Percentiles rank a stretch among this genome's conserved stretches.
These are phyloP conservation scores for Fusarium kyushuense DNA, from an alignment of 2,329 filamentous ascomycete genomes.

Conservation along the genomic window DNA sequence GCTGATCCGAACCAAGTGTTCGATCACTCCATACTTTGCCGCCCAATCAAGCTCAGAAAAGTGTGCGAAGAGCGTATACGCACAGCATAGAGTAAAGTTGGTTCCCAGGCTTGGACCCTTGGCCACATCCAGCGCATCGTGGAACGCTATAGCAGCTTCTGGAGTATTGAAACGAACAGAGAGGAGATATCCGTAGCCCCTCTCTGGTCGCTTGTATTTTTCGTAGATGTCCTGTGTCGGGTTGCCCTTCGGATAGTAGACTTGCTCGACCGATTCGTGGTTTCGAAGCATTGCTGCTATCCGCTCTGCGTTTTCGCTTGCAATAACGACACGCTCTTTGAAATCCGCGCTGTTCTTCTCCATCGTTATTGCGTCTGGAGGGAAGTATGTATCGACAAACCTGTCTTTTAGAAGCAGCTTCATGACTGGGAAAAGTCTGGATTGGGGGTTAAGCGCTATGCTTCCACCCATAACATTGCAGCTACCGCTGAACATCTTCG, in stretches of 20 bases:
- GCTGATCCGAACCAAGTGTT: slow-evolving; percentile 58
- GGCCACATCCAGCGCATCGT: slow-evolving; percentile 61
- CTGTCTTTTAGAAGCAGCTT: slow-evolving; percentile 33
- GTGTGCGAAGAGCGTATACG: slow-evolving; percentile 58
- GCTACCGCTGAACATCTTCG: slow-evolving; percentile 67
- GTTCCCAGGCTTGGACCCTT: slow-evolving; percentile 65
- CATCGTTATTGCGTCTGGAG: slow-evolving; percentile 47
- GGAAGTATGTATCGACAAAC: slow-evolving; percentile 43
- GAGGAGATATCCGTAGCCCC: slow-evolving; percentile 65
- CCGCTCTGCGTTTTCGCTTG: slow-evolving; percentile 45
- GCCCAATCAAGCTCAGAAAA: slow-evolving; percentile 54
- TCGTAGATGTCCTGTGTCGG: slow-evolving; percentile 52
- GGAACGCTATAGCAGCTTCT: slow-evolving; percentile 58
- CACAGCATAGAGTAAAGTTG: slow-evolving; percentile 59
- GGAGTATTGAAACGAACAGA: slow-evolving; percentile 60
- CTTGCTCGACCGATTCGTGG: slow-evolving; percentile 42
- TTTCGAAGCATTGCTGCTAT: slow-evolving; percentile 46
- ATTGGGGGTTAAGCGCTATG: slow-evolving; percentile 58
- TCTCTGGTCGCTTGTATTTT: slow-evolving; percentile 51
- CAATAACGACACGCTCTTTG: slow-evolving; percentile 50
- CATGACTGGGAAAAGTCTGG: slow-evolving; percentile 52
- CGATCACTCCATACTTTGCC: slow-evolving; percentile 54
- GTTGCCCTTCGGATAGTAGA: slow-evolving; percentile 58
- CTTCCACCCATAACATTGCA: slow-evolving; percentile 66
- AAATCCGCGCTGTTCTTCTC: slow-evolving; percentile 57